Evolutionary conservation across 495 filamentous ascomycete genomes (phyloP).

Genomic region (Xylaria flabelliformis): DNA sequence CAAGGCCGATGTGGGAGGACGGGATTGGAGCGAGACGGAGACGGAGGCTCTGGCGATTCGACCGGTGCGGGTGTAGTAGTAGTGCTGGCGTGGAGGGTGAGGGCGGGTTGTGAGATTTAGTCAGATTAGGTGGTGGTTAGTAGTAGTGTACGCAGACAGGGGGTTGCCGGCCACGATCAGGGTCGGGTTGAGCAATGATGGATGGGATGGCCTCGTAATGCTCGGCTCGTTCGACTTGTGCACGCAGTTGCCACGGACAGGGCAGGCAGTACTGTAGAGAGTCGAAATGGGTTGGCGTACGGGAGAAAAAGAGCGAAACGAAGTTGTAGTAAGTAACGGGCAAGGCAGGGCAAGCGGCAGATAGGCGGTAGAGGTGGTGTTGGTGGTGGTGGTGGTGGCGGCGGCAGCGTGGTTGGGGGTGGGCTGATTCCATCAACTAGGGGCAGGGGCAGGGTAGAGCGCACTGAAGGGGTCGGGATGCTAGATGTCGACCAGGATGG

Average conservation of each 20-base stretch:
- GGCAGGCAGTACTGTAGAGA: neutral
- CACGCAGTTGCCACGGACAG: neutral
- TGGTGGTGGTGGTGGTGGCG: constrained; percentile 3
- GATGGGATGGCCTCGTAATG: neutral
- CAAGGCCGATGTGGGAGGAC: constrained; percentile 6
- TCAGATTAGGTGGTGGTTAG: neutral
- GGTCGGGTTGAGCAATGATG: neutral
- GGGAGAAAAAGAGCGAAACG: constrained; percentile 17
- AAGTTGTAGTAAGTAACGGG: constrained; percentile 9
- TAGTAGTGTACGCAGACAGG: neutral
- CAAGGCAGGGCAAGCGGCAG: constrained; percentile 4
- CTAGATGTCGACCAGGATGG: neutral
- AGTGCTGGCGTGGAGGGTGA: constrained; percentile 1
- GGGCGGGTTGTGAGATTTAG: neutral
- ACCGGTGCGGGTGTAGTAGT: neutral
- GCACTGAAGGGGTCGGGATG: neutral
- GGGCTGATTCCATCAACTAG: constrained; percentile 6
- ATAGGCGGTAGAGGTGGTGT: neutral
- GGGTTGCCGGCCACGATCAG: neutral
- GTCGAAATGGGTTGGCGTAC: constrained; percentile 16
- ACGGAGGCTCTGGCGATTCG: constrained; percentile 19
- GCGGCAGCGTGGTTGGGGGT: constrained; percentile 22
- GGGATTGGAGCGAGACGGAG: constrained; percentile 11
- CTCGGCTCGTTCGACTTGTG: neutral
- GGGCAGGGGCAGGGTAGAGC: neutral